These are phyloP conservation scores for Neopestalotiopsis rosae DNA, from an alignment of 2,329 filamentous ascomycete species.

Conservation along the genomic window DNA sequence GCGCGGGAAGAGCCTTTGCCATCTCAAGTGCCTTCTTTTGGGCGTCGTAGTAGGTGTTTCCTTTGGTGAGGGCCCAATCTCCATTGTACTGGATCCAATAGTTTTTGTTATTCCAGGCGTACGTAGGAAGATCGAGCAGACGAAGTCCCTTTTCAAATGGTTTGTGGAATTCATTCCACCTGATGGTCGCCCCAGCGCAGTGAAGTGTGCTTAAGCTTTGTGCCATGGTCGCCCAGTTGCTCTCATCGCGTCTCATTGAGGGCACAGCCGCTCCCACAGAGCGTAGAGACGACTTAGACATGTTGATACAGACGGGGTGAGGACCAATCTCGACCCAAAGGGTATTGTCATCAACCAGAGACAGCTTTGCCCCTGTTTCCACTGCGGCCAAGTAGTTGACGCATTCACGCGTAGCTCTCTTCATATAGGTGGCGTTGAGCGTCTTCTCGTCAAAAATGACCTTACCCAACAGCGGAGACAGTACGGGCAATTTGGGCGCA, in stretches of 20 bases:
- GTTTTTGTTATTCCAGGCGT: constrained; percentile 75
- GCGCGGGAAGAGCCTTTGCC: too few relatives aligned
- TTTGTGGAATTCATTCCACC: constrained; percentile 74
- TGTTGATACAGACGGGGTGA: constrained; percentile 62
- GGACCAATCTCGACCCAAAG: constrained; percentile 73
- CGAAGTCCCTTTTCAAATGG: constrained; percentile 46
- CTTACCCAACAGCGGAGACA: constrained; percentile 30
- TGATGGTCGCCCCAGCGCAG: constrained; percentile 64
- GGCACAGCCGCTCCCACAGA: constrained; percentile 29
- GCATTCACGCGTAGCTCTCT: constrained; percentile 64
- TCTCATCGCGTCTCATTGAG: constrained; percentile 59
- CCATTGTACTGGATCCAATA: constrained; percentile 71
- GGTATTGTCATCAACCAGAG: constrained; percentile 59
- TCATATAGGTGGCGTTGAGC: constrained; percentile 64
- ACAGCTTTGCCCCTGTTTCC: constrained; percentile 51
- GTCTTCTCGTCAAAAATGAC: constrained; percentile 38
- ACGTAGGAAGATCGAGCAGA: constrained; percentile 69
- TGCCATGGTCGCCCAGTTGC: constrained; percentile 62
- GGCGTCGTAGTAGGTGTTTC: constrained; percentile 44
- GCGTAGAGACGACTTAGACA: too few relatives aligned
- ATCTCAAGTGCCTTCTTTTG: background rate
- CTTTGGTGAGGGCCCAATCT: constrained; percentile 74
- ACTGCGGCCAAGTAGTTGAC: constrained; percentile 69
- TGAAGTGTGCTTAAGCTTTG: constrained; percentile 55
- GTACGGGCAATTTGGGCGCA: constrained; percentile 54